phyloP scores from a whole-genome alignment of 495 filamentous ascomycete genomes.

The Niebla homalea region DNA sequence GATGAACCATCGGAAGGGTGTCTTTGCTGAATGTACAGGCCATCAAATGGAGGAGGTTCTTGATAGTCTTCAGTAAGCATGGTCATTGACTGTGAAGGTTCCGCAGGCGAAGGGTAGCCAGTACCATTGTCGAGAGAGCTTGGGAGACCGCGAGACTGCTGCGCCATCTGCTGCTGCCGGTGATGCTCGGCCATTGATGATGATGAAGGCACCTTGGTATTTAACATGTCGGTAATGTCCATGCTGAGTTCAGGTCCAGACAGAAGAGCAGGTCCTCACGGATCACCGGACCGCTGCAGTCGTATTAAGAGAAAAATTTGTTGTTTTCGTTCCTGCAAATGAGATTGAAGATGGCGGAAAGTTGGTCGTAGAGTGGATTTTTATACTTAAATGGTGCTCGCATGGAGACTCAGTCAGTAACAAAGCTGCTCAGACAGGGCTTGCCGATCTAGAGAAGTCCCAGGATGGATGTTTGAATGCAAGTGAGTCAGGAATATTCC shows the following conservation, averaged over 20 bases:
- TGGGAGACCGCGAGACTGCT: conserved; percentile 30
- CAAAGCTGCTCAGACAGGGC: too few relatives aligned
- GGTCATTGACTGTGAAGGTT: conserved; percentile 43
- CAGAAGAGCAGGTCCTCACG: too few relatives aligned
- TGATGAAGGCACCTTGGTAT: conserved; percentile 46
- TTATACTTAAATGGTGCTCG: too few relatives aligned
- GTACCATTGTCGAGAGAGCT: conserved; percentile 34
- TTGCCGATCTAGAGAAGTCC: too few relatives aligned
- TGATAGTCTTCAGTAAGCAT: conserved; percentile 40
- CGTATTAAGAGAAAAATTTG: too few relatives aligned
- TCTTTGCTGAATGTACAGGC: conserved; percentile 17
- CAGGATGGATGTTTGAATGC: too few relatives aligned
- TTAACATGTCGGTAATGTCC: conserved; percentile 60
- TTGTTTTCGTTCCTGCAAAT: too few relatives aligned
- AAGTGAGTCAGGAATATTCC: too few relatives aligned
- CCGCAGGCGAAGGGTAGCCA: conserved; percentile 41
- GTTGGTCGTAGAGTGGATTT: too few relatives aligned
- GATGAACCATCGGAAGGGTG: conserved; percentile 21
- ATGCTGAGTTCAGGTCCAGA: conserved; percentile 23
- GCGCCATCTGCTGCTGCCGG: conserved; percentile 42
- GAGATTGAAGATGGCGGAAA: too few relatives aligned
- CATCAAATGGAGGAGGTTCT: conserved; percentile 19
- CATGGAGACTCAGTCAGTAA: too few relatives aligned
- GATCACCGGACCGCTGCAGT: too few relatives aligned
- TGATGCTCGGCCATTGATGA: conserved; percentile 38